These are phyloP conservation scores for Lindgomyces ingoldianus DNA, from an alignment of 495 filamentous ascomycete species.

Conservation along the genomic window DNA sequence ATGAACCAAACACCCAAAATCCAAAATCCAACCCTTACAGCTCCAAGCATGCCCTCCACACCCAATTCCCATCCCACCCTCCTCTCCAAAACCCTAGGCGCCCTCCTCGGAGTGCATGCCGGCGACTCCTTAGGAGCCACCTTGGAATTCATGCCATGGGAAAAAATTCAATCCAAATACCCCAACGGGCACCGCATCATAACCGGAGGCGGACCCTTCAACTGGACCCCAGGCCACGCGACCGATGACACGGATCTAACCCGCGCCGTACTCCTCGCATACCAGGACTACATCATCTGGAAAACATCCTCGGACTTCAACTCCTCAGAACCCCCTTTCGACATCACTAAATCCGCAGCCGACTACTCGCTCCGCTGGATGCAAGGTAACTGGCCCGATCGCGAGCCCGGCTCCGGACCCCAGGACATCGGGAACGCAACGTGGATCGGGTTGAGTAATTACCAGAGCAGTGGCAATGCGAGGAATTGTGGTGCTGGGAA, in stretches of 20 bases:
- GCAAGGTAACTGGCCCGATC: slow-evolving; percentile 26
- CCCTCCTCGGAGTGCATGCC: slow-evolving; percentile 24
- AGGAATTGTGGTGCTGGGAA: slow-evolving; percentile 11
- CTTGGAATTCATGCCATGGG: slow-evolving; percentile 27
- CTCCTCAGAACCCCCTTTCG: not conserved
- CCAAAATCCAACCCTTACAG: too few relatives aligned
- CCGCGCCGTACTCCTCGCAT: slow-evolving; percentile 33
- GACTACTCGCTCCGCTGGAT: slow-evolving; percentile 25
- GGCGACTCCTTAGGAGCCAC: slow-evolving; percentile 26
- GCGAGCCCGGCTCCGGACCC: slow-evolving; percentile 13
- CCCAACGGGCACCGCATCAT: slow-evolving; percentile 28
- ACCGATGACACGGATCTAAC: slow-evolving; percentile 35
- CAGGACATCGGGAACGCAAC: slow-evolving; percentile 29
- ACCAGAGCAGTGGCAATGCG: not conserved
- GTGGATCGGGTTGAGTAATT: slow-evolving; percentile 7
- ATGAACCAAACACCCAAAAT: too few relatives aligned
- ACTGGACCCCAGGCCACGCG: slow-evolving; percentile 29
- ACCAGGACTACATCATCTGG: slow-evolving; percentile 7
- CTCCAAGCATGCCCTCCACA: not conserved
- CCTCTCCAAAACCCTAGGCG: slow-evolving; percentile 19
- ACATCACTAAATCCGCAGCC: slow-evolving; percentile 20
- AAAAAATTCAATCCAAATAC: slow-evolving; percentile 2
- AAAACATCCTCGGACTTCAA: not conserved
- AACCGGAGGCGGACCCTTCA: slow-evolving; percentile 27
- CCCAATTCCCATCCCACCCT: not conserved